phyloP scores from a whole-genome alignment of 345 rosid genomes.

The Eucalyptus marginata region DNA sequence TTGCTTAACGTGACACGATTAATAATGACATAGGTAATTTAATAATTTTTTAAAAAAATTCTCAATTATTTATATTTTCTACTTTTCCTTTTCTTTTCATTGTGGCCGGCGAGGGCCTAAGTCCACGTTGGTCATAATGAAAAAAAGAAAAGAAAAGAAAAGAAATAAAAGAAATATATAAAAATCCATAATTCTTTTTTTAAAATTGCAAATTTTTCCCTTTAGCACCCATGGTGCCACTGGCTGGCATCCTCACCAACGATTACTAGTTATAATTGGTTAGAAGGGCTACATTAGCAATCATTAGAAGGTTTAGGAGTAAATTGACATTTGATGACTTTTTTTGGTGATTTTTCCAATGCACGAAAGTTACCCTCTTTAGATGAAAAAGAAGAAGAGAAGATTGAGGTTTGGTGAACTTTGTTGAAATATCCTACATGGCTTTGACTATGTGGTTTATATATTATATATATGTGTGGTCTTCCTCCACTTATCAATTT shows the following conservation, averaged over 20 bases:
- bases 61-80: too few species aligned
- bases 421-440: not conserved
- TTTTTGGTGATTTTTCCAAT: not conserved
- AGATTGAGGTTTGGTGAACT: not conserved
- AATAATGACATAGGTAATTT: rapidly evolving
- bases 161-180: rapidly evolving
- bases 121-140: too few species aligned
- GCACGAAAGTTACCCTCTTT: not conserved
- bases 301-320: too few species aligned
- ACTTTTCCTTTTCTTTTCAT: too few species aligned
- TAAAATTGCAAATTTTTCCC: too few species aligned
- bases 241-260: too few species aligned
- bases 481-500: not conserved
- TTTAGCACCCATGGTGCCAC: too few species aligned
- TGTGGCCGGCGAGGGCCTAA: not conserved
- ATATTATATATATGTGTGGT: not conserved
- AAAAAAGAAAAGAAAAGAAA: too few species aligned
- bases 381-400: not conserved
- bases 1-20: rapidly evolving
- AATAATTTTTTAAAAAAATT: too few species aligned
- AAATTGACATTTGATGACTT: too few species aligned
- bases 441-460: not conserved
- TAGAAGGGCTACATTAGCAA: not conserved
- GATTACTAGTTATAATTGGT: too few species aligned
- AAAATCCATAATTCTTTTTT: too few species aligned